Conservation (phyloP, 768 basidiomycete species). For the Mycena polygramma region DNA sequence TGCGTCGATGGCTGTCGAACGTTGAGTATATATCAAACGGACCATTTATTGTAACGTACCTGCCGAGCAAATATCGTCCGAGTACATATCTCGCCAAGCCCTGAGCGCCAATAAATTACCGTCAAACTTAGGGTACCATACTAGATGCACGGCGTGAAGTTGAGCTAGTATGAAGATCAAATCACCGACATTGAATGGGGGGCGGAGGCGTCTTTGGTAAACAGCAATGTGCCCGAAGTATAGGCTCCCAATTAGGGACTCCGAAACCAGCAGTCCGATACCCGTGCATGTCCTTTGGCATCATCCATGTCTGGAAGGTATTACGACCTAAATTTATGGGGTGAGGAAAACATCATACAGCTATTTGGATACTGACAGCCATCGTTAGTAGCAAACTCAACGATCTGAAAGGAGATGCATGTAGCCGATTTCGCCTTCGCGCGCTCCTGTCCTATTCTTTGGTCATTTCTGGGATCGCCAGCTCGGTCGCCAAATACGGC, state of each 20-base stretch:
- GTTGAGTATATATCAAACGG: slow-evolving; percentile 15
- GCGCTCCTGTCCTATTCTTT: slow-evolving; percentile 36
- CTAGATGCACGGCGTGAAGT: slow-evolving; percentile 11
- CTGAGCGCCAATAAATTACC: slow-evolving; percentile 23
- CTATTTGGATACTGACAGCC: slow-evolving; percentile 24
- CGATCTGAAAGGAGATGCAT: slow-evolving; percentile 38
- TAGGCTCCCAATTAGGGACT: slow-evolving; percentile 32
- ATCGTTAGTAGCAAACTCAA: slow-evolving; percentile 28
- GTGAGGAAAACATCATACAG: background rate
- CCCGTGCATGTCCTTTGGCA: slow-evolving; percentile 35
- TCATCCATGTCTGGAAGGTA: slow-evolving; percentile 37
- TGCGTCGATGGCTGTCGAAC: slow-evolving; percentile 30
- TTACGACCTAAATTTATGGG: slow-evolving; percentile 31
- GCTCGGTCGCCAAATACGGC: slow-evolving; percentile 9
- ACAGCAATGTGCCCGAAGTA: slow-evolving; percentile 27
- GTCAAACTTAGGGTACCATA: slow-evolving; percentile 22
- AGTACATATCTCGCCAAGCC: slow-evolving; percentile 32
- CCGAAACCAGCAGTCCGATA: slow-evolving; percentile 35
- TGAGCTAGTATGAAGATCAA: background rate
- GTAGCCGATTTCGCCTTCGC: slow-evolving; percentile 28
- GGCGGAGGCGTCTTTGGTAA: slow-evolving; percentile 25
- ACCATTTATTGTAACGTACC: slow-evolving; percentile 3
- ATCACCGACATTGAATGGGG: slow-evolving; percentile 23
- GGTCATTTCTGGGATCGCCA: slow-evolving; percentile 33
- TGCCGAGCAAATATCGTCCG: slow-evolving; percentile 31